Evolutionary conservation across 805 yeast genomes (phyloP).

Genomic region (Ogataea siamensis): DNA sequence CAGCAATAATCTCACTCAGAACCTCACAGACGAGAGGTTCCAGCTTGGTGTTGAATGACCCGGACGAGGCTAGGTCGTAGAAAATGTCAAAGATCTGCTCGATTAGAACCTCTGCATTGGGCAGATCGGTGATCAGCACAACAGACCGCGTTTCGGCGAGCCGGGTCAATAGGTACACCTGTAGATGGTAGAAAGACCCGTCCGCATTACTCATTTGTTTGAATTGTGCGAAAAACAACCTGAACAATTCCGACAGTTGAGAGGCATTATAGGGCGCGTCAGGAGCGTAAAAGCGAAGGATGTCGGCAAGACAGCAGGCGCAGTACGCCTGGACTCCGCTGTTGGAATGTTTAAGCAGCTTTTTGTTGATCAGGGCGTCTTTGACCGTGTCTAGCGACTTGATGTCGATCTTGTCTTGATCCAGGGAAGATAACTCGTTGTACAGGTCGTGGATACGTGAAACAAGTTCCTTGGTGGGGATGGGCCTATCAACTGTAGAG

Average conservation of each 20-base stretch:
- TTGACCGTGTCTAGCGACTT: slow-evolving; percentile 44
- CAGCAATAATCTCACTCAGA: slow-evolving; percentile 72
- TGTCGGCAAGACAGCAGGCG: slow-evolving; percentile 74
- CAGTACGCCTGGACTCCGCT: slow-evolving; percentile 65
- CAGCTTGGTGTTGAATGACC: slow-evolving; percentile 48
- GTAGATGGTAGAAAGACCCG: slow-evolving; percentile 61
- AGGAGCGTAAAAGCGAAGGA: slow-evolving; percentile 78
- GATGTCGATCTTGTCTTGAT: slow-evolving; percentile 57
- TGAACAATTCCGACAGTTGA: slow-evolving; percentile 64
- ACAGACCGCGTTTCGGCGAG: slow-evolving; percentile 75
- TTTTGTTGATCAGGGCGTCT: slow-evolving; percentile 53
- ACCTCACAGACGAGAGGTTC: slow-evolving; percentile 67
- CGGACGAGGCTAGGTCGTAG: slow-evolving; percentile 49
- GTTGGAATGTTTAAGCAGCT: slow-evolving; percentile 59
- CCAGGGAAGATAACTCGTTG: slow-evolving; percentile 59
- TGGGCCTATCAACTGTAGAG: slow-evolving; percentile 54
- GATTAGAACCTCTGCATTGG: slow-evolving; percentile 55
- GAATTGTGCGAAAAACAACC: slow-evolving; percentile 63
- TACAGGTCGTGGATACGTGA: slow-evolving; percentile 55
- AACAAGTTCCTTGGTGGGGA: slow-evolving; percentile 61
- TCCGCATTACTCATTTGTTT: slow-evolving; percentile 47
- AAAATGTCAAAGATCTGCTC: slow-evolving; percentile 57
- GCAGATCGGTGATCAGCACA: slow-evolving; percentile 71
- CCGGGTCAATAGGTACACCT: slow-evolving; percentile 60
- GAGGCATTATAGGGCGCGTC: slow-evolving; percentile 79